phyloP scores from a whole-genome alignment of 1,284 basidiomycete genomes.

The Exsudoporus floridanus region DNA sequence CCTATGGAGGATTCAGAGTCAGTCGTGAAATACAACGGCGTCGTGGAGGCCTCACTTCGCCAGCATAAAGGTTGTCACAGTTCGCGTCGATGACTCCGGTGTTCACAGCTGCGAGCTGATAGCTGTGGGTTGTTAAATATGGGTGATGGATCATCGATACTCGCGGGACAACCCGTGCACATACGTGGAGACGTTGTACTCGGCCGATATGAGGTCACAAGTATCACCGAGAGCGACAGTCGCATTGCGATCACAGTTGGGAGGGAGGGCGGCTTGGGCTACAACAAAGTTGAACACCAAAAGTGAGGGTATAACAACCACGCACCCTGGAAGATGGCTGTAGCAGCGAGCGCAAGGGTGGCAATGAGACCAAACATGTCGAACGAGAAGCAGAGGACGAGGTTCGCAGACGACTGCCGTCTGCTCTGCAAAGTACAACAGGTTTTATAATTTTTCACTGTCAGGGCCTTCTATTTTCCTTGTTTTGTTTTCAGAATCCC shows the following conservation, averaged over 20 bases:
- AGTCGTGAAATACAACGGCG: neutral
- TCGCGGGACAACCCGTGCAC: slow-evolving; percentile 4
- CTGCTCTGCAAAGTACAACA: neutral
- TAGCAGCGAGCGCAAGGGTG: slow-evolving; percentile 13
- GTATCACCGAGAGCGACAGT: slow-evolving; percentile 35
- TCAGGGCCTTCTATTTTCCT: neutral
- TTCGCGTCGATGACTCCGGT: slow-evolving; percentile 32
- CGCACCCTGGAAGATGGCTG: slow-evolving; percentile 20
- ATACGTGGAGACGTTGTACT: slow-evolving; percentile 46
- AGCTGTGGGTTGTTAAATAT: slow-evolving; percentile 25
- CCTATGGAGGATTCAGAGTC: slow-evolving; percentile 8
- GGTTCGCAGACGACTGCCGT: neutral
- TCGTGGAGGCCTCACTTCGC: slow-evolving; percentile 22
- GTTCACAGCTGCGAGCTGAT: slow-evolving; percentile 44
- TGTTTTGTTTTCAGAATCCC: too few relatives aligned
- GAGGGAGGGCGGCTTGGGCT: slow-evolving; percentile 22
- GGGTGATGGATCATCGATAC: neutral
- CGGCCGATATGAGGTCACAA: slow-evolving; percentile 42
- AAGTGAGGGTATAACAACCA: neutral
- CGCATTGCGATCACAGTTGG: slow-evolving; percentile 41
- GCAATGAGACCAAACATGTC: slow-evolving; percentile 24
- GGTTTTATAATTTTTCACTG: slow-evolving; percentile 23
- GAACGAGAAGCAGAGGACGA: neutral
- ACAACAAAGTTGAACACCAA: neutral
- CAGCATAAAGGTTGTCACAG: slow-evolving; percentile 40